These are phyloP conservation scores for Aspergillus sp. DNA, from an alignment of 2,329 filamentous ascomycete genomes.

Conservation along the genomic window DNA sequence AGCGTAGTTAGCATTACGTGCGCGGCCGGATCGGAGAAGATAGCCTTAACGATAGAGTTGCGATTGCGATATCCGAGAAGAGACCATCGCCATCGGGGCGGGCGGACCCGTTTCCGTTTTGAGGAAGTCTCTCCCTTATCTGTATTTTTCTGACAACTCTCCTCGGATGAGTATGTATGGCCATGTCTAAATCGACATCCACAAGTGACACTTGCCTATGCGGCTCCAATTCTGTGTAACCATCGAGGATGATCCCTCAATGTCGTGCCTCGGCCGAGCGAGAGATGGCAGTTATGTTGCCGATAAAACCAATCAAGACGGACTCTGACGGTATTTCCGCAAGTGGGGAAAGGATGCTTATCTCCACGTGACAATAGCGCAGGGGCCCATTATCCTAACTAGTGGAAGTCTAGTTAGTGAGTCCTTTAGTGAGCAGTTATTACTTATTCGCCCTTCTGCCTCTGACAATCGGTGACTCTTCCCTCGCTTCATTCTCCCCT, in stretches of 20 bases:
- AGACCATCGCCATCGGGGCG: not conserved
- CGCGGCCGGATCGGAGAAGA: not conserved
- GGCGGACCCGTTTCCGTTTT: not conserved
- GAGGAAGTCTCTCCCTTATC: not conserved
- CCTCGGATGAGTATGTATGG: not conserved
- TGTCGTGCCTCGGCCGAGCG: too few relatives aligned
- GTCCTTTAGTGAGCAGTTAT: too few relatives aligned
- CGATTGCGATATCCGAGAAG: not conserved
- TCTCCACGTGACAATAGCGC: not conserved
- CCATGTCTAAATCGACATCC: not conserved
- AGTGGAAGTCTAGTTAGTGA: too few relatives aligned
- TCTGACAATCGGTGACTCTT: not conserved
- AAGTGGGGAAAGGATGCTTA: too few relatives aligned
- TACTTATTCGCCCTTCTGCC: not conserved
- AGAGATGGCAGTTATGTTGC: too few relatives aligned
- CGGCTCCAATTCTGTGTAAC: too few relatives aligned
- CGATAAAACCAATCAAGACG: too few relatives aligned
- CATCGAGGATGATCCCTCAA: too few relatives aligned
- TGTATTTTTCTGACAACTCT: not conserved
- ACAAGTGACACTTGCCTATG: too few relatives aligned
- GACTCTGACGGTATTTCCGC: too few relatives aligned
- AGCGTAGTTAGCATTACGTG: constrained; percentile 2
- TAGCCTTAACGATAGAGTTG: not conserved
- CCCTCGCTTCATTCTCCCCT: not conserved
- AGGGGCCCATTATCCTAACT: not conserved